Base-by-base conservation (phyloP, 192 early-diverging fungal species). In the Pilobolus umbonatus region DNA sequence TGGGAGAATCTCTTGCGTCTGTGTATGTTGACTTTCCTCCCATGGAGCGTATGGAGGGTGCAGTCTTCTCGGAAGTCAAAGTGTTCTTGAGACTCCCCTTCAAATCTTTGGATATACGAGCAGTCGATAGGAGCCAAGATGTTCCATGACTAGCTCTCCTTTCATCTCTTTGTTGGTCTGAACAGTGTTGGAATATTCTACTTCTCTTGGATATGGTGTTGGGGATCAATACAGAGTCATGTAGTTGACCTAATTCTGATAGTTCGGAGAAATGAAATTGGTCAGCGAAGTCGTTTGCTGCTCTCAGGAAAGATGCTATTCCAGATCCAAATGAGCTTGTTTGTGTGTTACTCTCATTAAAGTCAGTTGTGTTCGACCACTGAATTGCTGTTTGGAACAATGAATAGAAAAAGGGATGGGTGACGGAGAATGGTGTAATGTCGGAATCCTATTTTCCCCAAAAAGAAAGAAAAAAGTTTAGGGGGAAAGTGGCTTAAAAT, bases 181-280 rank as follows among this genome's bases (percentile, higher is more conserved):
- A 21, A 22, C 21, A 22, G 9, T 38, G 29, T 54, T 54, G 52
- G 31, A 35, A 54, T 38, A 54, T 38, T 14, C 35, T 34, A 35
- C 15, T 31, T 49, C 49, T 55, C 30, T 55, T 29, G 24, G 52
- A 34, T 24, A 64, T 64, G 24, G 62, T 64, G 45, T 64, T 53
- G 26, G 62, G 56, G 12, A 34, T 31, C 14, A 64, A 44, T 38
- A 64, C 54, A 19, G 32, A 36, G 17, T 64, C 62, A 39, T 45
- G 57, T 12, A 64, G 24, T 5, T 55, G 10, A 3, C 62, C 62
- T 9, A 64, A 35, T 11, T 64, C 53, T 14, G 54, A 47, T 26
- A 54, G 19, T 32, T 36, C 26, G 14, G 51, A 26, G 14, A 64
- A 29, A 14, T 15, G 32, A 12, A 64, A 19, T 15, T 43, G 29